These are phyloP conservation scores for Lachnellula occidentalis DNA, from an alignment of 2,329 filamentous ascomycete genomes.

Conservation along the genomic window DNA sequence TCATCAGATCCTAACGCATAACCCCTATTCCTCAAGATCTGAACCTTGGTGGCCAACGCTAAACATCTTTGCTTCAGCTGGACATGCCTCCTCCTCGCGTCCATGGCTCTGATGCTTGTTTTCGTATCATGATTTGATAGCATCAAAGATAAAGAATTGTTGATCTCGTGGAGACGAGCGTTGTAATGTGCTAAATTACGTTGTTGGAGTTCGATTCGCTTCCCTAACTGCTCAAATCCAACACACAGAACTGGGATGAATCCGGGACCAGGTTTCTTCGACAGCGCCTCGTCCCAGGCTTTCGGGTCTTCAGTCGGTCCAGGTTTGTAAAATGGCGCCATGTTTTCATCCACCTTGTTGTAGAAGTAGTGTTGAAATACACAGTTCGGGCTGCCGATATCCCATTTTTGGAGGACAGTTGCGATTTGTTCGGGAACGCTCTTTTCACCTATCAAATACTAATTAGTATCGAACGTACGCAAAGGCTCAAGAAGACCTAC, in stretches of 20 bases:
- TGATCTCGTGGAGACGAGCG: constrained; percentile 71
- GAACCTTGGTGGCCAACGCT: constrained; percentile 70
- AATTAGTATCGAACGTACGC: constrained; percentile 4
- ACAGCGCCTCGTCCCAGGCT: constrained; percentile 79
- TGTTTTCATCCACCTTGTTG: constrained; percentile 71
- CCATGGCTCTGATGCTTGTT: constrained; percentile 67
- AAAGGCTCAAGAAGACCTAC: constrained; percentile 14
- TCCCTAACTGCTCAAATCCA: constrained; percentile 67
- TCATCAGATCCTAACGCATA: constrained; percentile 76
- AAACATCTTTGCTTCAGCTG: constrained; percentile 68
- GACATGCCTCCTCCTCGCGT: constrained; percentile 66
- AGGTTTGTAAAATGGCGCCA: constrained; percentile 72
- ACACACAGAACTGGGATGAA: constrained; percentile 72
- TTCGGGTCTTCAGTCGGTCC: constrained; percentile 64
- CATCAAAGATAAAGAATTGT: constrained; percentile 65
- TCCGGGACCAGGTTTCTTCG: constrained; percentile 69
- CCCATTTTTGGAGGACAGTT: constrained; percentile 68
- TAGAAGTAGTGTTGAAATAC: constrained; percentile 82
- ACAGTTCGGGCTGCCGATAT: constrained; percentile 60
- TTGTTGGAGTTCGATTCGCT: constrained; percentile 68
- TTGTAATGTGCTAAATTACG: constrained; percentile 65
- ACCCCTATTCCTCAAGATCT: constrained; percentile 74
- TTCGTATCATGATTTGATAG: constrained; percentile 72
- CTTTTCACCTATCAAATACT: constrained; percentile 53
- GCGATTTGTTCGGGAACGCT: constrained; percentile 69